Evolutionary conservation across 2,329 filamentous ascomycete genomes (phyloP).

Genomic region (Rhinocladiella similis): DNA sequence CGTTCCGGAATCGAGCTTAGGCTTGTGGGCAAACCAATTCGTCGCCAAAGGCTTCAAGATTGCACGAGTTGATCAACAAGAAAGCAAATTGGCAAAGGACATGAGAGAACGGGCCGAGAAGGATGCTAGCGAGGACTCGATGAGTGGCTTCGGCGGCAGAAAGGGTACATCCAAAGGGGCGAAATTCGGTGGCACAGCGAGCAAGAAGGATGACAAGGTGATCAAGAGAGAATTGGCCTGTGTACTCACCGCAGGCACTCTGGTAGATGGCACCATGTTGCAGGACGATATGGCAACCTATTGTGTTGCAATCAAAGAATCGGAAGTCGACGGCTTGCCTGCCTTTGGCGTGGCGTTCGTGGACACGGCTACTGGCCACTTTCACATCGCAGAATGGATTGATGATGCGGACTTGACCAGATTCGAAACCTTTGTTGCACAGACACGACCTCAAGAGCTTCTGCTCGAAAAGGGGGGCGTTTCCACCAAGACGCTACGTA

Average conservation of each 20-base stretch:
- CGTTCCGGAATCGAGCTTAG: slow-evolving; percentile 91
- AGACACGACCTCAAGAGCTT: slow-evolving; percentile 84
- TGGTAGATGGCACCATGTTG: slow-evolving; percentile 95
- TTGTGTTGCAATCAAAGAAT: slow-evolving; percentile 92
- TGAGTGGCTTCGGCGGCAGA: slow-evolving; percentile 15
- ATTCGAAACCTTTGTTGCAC: slow-evolving; percentile 94
- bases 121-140: slow-evolving; percentile 45
- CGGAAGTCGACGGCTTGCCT: slow-evolving; percentile 67
- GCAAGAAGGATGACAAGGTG: slow-evolving; percentile 83
- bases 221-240: slow-evolving; percentile 88
- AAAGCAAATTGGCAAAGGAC: slow-evolving; percentile 92
- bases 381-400: slow-evolving; percentile 86
- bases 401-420: slow-evolving; percentile 93
- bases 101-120: slow-evolving; percentile 85
- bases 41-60: slow-evolving; percentile 98
- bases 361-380: slow-evolving; percentile 93
- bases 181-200: background rate
- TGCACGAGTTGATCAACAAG: slow-evolving; percentile 92
- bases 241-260: slow-evolving; percentile 85
- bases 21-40: slow-evolving; percentile 97
- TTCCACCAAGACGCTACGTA: slow-evolving; percentile 85
- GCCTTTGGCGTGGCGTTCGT: slow-evolving; percentile 91
- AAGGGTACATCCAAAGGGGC: no score
- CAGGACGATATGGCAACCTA: slow-evolving; percentile 97
- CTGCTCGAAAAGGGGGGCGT: slow-evolving; percentile 83